Conservation (phyloP, 768 basidiomycete genomes). For the Kwoniella sp. region DNA sequence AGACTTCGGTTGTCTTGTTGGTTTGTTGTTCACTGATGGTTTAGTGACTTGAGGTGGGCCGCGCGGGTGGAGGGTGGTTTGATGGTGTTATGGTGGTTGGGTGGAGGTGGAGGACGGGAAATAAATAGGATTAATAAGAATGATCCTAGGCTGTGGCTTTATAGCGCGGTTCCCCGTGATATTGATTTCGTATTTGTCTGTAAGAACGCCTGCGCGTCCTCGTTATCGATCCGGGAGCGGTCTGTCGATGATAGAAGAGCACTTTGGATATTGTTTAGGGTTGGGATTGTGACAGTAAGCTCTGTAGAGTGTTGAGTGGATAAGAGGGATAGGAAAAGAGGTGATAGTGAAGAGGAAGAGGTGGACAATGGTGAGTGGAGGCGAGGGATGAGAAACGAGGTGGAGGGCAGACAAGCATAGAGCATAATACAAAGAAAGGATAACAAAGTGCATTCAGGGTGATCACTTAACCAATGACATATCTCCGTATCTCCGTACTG, state of each 20-base stretch:
- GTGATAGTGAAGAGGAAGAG: background rate
- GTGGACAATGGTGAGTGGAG: constrained; percentile 19
- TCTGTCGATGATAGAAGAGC: too few species aligned
- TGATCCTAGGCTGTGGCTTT: too few species aligned
- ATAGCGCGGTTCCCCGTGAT: too few species aligned
- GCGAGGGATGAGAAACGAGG: constrained; percentile 1
- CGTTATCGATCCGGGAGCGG: too few species aligned
- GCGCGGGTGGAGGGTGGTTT: constrained; percentile 18
- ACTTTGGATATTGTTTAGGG: too few species aligned
- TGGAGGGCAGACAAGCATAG: background rate
- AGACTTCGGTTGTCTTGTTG: background rate
- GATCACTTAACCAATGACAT: background rate
- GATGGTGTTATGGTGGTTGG: background rate
- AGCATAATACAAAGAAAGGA: background rate
- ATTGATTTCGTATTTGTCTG: too few species aligned
- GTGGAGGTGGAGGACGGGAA: constrained; percentile 7
- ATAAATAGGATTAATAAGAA: constrained; percentile 1
- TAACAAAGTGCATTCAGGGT: constrained; percentile 6
- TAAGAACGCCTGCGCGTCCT: too few species aligned
- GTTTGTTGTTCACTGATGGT: background rate
- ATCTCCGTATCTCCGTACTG: constrained; percentile 12
- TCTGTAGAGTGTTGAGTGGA: constrained; percentile 1
- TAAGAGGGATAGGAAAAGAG: background rate
- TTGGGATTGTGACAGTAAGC: too few species aligned
- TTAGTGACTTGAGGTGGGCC: background rate